Base-by-base conservation (phyloP, 192 early-diverging fungal species). In the Gryganskiella cystojenkinii region DNA sequence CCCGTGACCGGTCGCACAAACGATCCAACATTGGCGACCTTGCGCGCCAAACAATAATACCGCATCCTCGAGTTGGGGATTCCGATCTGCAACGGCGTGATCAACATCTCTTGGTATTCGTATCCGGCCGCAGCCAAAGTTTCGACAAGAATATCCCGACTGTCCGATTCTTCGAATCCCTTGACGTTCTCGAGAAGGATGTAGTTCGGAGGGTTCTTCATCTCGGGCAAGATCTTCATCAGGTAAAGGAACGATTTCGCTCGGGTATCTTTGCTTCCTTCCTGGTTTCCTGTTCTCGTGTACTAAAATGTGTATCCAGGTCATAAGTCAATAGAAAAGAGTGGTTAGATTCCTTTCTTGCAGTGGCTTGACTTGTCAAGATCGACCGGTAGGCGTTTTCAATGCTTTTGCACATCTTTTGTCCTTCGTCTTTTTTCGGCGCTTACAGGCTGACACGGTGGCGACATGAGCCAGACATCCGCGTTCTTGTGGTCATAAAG, bases 161-260 rank as follows among this genome's bases (percentile, higher is more conserved):
- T 67, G 14, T 67, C 73, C 5, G 67, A 79, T 79, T 85, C 85
- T 59, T 95, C 93, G 58, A 95, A 94, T 3, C 92, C 92, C 45
- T 90, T 90, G 33, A 95, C 93, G 79, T 95, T 93, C 71, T 95
- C 93, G 24, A 95, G 79, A 22, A 95, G 73, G 50, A 95, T 68
- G 33, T 88, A 91, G 27, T 67, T 84, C 1, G 92, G 93, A 35
- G 78, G 80, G 35, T 83, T 57, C 5, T 76, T 50, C 54, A 93
- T 83, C 43, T 83, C 83, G 15, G 68, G 82, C 8, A 95, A 65
- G 15, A 92, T 80, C 28, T 90, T 81, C 67, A 94, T 83, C 11
- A 95, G 63, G 42, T 91, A 89, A 11, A 95, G 81, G 64, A 94
- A 94, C 45, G 89, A 90, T 61, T 91, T 90, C 5, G 93, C 85